Evolutionary conservation across 805 yeast species (phyloP), one percentile per base, ranked within the genome.

Genomic region (Teunomyces pallodes): DNA sequence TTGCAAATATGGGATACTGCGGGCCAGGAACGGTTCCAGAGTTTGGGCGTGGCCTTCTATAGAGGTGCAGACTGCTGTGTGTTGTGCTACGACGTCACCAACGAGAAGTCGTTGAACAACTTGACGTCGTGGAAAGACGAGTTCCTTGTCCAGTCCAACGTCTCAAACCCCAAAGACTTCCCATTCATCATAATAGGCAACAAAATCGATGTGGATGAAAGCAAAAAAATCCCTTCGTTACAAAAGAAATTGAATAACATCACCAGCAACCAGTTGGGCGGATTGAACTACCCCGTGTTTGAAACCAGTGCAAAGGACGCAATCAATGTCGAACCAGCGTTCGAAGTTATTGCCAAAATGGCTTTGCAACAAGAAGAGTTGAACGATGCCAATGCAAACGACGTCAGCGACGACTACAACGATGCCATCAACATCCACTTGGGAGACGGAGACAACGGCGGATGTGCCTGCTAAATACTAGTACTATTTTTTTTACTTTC

Each of bases 1-100:
- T 77, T 86, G 77, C 92, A 87, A 70, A 86, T 94, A 47, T 92
- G 99, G 99, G 99, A 92, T 64, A 92, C 99, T 38, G 98, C 98
- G 6, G 99, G 99, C 32, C 99, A 92, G 74, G 99, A 92, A 69
- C 80, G 99, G 60, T 92, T 92, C 77, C 98, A 94, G 70, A 86
- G 95, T 49, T 75, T 92, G 52, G 98, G 98, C 12, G 97, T 92
- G 39, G 98, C 98, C 0, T 92, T 92, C 66, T 92, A 94, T 68
- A 78, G 99, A 60, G 98, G 98, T 32, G 97, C 98, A 1, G 98
- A 94, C 68, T 94, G 98, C 70, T 94, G 98, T 71, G 97, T 92
- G 8, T 77, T 92, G 51, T 96, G 94, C 56, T 92, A 87, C 65
- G 99, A 92, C 64, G 98, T 94, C 43, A 92, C 96, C 53, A 94